Evolutionary conservation across 1,284 basidiomycete species (phyloP).

Genomic region (Erythrobasidium hasegawianum): DNA sequence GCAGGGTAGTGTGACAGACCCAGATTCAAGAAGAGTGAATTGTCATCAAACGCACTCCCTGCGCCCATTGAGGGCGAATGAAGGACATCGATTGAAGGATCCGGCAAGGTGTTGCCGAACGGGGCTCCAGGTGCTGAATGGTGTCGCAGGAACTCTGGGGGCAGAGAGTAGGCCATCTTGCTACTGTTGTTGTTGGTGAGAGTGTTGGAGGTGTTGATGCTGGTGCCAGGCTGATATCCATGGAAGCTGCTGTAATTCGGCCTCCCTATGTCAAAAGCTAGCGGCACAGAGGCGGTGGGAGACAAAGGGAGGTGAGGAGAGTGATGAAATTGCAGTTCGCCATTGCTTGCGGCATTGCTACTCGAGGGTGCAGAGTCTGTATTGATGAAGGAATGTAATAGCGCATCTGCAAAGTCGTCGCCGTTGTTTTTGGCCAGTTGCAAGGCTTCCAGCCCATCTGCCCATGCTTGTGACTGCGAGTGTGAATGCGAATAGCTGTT

Average conservation of each 20-base stretch:
- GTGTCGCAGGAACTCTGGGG: constrained; percentile 3
- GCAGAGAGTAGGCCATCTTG: not conserved
- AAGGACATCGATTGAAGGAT: not conserved
- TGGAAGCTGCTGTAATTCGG: constrained; percentile 3
- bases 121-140: not conserved
- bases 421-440: too few species aligned
- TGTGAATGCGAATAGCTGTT: not conserved
- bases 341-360: not conserved
- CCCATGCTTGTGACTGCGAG: too few species aligned
- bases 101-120: not conserved
- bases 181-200: constrained; percentile 7
- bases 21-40: constrained; percentile 1
- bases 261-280: not conserved
- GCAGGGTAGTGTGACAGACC: not conserved
- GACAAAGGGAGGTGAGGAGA: not conserved
- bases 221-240: constrained; percentile 10
- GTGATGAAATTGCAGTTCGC: not conserved
- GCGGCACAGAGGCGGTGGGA: not conserved
- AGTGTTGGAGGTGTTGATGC: constrained; percentile 11
- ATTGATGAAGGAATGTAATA: too few species aligned
- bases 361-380: too few species aligned
- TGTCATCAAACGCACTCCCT: not conserved
- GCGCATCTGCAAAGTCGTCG: too few species aligned
- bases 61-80: not conserved
- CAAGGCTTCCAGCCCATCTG: too few species aligned